Conservation (phyloP, 805 yeast species). For the Wickerhamiella kurtzmanii region DNA sequence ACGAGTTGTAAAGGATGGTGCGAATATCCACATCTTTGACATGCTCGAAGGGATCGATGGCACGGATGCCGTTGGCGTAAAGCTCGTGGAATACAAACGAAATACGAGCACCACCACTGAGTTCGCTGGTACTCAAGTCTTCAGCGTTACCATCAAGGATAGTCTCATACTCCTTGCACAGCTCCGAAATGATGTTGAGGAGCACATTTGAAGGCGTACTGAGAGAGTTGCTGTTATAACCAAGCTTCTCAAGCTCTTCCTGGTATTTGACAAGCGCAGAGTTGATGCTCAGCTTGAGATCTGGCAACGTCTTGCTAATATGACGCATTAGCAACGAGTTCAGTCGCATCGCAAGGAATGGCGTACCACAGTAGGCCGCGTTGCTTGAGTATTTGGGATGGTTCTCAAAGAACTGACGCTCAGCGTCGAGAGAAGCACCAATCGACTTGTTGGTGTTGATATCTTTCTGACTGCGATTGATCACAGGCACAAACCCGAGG, state of each 20-base stretch:
- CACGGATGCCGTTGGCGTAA: conserved; percentile 80
- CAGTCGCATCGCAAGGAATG: conserved; percentile 83
- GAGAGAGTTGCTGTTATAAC: conserved; percentile 48
- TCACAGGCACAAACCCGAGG: conserved; percentile 93
- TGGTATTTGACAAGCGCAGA: conserved; percentile 74
- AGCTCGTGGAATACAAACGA: conserved; percentile 96
- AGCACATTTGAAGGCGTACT: conserved; percentile 87
- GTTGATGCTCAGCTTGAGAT: conserved; percentile 82
- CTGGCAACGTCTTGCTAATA: conserved; percentile 79
- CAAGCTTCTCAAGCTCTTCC: conserved; percentile 59
- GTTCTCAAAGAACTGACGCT: conserved; percentile 64
- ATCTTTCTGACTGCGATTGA: conserved; percentile 94
- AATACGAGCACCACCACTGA: conserved; percentile 96
- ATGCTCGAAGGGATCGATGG: conserved; percentile 92
- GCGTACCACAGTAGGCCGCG: conserved; percentile 93
- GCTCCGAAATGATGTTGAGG: conserved; percentile 82
- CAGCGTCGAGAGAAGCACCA: conserved; percentile 74
- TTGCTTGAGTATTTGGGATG: conserved; percentile 84
- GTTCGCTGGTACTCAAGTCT: conserved; percentile 77
- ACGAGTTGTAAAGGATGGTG: conserved; percentile 91
- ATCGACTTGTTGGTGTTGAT: conserved; percentile 79
- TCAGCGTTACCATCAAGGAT: conserved; percentile 87
- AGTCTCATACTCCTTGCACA: conserved; percentile 81
- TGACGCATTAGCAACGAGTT: conserved; percentile 83
- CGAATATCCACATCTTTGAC: conserved; percentile 91